These are phyloP conservation scores for Anthostomella pinea DNA, from an alignment of 2,329 filamentous ascomycete species.

Conservation along the genomic window DNA sequence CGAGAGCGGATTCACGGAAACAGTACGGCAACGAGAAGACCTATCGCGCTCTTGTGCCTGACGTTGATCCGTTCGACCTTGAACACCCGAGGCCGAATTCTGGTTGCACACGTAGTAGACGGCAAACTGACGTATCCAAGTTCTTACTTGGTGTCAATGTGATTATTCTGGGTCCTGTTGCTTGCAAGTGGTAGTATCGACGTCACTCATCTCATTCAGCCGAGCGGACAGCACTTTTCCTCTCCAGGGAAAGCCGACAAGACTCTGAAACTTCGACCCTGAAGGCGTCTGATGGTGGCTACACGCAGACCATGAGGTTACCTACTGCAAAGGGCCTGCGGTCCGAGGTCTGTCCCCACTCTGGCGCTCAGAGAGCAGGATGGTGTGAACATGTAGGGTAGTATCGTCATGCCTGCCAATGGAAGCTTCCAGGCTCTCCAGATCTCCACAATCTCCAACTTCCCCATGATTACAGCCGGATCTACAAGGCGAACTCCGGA, in stretches of 20 bases:
- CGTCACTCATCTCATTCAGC: conserved; percentile 23
- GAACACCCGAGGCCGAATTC: too few relatives aligned
- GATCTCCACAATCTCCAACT: conserved; percentile 28
- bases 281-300: conserved; percentile 13
- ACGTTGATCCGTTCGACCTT: too few relatives aligned
- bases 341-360: conserved; percentile 32
- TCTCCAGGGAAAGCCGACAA: conserved; percentile 15
- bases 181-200: conserved; percentile 11
- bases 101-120: background rate
- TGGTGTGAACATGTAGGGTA: conserved; percentile 28
- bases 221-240: conserved; percentile 18
- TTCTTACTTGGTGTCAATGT: too few relatives aligned
- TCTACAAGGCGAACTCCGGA: conserved; percentile 28
- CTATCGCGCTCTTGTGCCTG: conserved; percentile 14
- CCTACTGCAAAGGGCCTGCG: conserved; percentile 36
- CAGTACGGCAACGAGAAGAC: conserved; percentile 5
- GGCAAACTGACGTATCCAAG: conserved; percentile 7
- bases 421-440: conserved; percentile 26
- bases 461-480: conserved; percentile 30
- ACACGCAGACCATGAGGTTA: conserved; percentile 23
- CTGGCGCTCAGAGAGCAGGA: conserved; percentile 18
- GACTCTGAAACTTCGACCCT: conserved; percentile 15
- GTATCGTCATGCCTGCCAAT: conserved; percentile 29
- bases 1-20: conserved; percentile 12
- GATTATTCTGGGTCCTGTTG: conserved; percentile 6